Percentiles rank a stretch among this genome's conserved stretches.
These are phyloP conservation scores for Exutisphaerella laricina DNA, from an alignment of 2,329 filamentous ascomycete genomes.

Conservation along the genomic window DNA sequence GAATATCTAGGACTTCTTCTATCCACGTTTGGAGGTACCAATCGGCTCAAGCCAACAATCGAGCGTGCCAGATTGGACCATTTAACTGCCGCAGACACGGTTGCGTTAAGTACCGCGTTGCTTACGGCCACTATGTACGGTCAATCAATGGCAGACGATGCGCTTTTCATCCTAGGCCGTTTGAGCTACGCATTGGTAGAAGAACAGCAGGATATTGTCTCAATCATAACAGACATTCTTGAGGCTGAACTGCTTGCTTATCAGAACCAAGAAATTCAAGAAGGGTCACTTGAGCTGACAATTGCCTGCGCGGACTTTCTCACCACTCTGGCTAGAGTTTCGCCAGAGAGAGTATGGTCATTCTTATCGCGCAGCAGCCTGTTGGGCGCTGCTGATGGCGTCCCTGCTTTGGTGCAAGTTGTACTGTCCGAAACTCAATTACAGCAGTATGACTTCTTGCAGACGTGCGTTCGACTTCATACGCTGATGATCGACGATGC, in stretches of 20 bases:
- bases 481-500: constrained; percentile 70
- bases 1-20: constrained; percentile 72
- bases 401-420: constrained; percentile 70
- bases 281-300: constrained; percentile 61
- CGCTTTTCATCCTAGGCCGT: constrained; percentile 45
- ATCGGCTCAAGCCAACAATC: constrained; percentile 18
- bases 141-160: constrained; percentile 31
- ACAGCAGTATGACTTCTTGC: constrained; percentile 71
- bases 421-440: constrained; percentile 72
- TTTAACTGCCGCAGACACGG: constrained; percentile 65
- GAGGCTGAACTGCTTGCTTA: constrained; percentile 57
- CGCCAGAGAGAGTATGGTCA: constrained; percentile 83
- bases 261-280: constrained; percentile 50
- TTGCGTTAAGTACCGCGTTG: constrained; percentile 67
- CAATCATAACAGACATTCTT: constrained; percentile 76
- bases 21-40: constrained; percentile 59
- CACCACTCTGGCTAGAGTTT: constrained; percentile 62
- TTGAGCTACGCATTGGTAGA: constrained; percentile 45
- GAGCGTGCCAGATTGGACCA: constrained; percentile 38
- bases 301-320: constrained; percentile 78
- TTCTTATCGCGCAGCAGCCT: constrained; percentile 77
- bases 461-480: constrained; percentile 68
- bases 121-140: constrained; percentile 42
- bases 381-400: constrained; percentile 68
- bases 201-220: constrained; percentile 66